phyloP scores from a whole-genome alignment of 768 basidiomycete species.

The Boletus pseudopeckii region DNA sequence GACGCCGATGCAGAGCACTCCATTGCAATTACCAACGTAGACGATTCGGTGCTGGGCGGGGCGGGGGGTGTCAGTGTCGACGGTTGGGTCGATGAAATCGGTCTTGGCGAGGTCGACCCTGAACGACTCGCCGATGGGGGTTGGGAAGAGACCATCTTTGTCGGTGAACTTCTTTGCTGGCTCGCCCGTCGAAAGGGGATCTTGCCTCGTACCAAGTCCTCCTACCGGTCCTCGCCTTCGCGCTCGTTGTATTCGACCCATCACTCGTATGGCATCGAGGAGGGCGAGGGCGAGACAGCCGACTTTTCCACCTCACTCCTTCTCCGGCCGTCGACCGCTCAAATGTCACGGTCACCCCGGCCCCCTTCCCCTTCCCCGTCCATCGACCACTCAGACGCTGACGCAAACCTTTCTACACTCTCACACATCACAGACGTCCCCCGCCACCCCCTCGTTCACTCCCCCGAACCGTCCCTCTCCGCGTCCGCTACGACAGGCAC shows the following conservation, averaged over 20 bases:
- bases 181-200: constrained; percentile 49
- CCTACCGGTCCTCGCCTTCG: background rate
- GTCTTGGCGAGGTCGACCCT: constrained; percentile 64
- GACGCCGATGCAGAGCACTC: constrained; percentile 3
- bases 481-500: constrained; percentile 32
- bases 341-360: background rate
- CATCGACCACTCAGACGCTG: background rate
- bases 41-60: constrained; percentile 13
- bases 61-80: constrained; percentile 28
- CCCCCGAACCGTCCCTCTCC: constrained; percentile 32
- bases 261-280: constrained; percentile 21
- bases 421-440: constrained; percentile 30
- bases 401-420: constrained; percentile 9
- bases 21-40: constrained; percentile 25
- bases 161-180: constrained; percentile 70
- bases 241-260: constrained; percentile 20
- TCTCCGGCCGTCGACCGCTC: constrained; percentile 19
- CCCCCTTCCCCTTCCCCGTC: background rate
- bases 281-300: constrained; percentile 4
- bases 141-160: constrained; percentile 61
- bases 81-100: constrained; percentile 47
- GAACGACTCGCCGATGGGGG: constrained; percentile 59
- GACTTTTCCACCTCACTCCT: constrained; percentile 28
- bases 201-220: constrained; percentile 13
- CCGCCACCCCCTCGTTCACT: constrained; percentile 31